These are phyloP conservation scores for Thelonectria olida DNA, from an alignment of 2,329 filamentous ascomycete species.

Conservation along the genomic window DNA sequence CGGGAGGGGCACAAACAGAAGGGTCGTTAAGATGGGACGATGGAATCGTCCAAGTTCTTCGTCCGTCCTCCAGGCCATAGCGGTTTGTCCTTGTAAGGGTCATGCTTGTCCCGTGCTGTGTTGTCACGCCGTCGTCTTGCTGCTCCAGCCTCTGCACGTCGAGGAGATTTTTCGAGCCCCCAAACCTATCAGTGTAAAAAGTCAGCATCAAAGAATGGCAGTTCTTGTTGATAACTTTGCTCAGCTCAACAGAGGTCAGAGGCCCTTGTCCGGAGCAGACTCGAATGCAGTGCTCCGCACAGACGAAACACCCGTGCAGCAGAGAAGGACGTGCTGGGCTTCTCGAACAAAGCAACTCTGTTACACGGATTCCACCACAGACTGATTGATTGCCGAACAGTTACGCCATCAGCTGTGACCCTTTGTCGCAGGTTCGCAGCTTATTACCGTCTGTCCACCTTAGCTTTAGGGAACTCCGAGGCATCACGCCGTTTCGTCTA, in stretches of 20 bases:
- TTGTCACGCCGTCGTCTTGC: conserved; percentile 5
- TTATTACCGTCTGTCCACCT: background rate
- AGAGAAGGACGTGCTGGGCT: background rate
- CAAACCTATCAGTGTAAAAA: background rate
- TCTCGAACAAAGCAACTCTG: conserved; percentile 1
- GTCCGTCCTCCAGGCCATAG: background rate
- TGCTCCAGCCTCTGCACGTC: background rate
- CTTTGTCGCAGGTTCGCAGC: background rate
- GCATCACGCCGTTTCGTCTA: background rate
- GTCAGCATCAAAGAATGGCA: background rate
- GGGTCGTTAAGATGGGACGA: conserved; percentile 21
- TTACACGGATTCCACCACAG: background rate
- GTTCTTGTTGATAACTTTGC: background rate
- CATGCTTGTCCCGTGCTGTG: conserved; percentile 11
- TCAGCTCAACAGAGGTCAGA: background rate
- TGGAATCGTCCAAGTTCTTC: conserved; percentile 11
- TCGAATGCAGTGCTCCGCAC: background rate
- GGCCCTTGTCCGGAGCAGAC: background rate
- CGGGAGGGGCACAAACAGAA: conserved; percentile 5
- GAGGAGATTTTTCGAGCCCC: background rate
- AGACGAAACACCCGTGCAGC: background rate
- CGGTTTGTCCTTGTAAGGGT: conserved; percentile 9
- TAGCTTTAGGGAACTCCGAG: background rate
- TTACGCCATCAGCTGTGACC: background rate
- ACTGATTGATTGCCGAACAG: background rate